These are phyloP conservation scores for Hanseniaspora mollemarum DNA, from an alignment of 805 yeast genomes.

Conservation along the genomic window DNA sequence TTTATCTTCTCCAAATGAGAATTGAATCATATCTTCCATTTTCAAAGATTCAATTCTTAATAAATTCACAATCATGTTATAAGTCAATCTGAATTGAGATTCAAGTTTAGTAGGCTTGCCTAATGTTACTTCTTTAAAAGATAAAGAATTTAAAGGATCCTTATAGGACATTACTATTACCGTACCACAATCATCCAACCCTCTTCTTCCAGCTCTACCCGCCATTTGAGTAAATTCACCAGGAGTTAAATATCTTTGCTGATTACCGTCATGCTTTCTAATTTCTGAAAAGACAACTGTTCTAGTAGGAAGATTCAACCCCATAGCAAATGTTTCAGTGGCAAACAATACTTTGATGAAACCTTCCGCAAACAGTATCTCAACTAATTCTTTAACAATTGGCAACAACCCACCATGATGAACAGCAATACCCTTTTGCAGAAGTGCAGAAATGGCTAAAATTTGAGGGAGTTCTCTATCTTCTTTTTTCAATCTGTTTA, in stretches of 20 bases:
- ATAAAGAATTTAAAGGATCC: conserved; percentile 44
- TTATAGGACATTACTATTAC: conserved; percentile 83
- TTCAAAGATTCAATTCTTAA: conserved; percentile 85
- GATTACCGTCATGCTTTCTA: conserved; percentile 82
- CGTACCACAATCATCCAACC: conserved; percentile 84
- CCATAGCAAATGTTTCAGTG: conserved; percentile 98
- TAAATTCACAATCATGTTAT: conserved; percentile 86
- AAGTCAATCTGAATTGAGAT: conserved; percentile 88
- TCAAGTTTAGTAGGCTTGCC: conserved; percentile 84
- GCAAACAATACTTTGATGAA: conserved; percentile 87
- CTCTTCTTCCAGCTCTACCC: conserved; percentile 97
- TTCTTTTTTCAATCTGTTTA: conserved; percentile 74
- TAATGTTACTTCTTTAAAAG: conserved; percentile 67
- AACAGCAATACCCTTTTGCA: conserved; percentile 86
- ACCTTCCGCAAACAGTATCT: conserved; percentile 76
- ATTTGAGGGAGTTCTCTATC: conserved; percentile 92
- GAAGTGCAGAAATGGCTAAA: conserved; percentile 62
- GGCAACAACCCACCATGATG: conserved; percentile 93
- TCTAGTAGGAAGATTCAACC: conserved; percentile 88
- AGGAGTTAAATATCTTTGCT: conserved; percentile 69
- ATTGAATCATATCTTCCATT: conserved; percentile 97
- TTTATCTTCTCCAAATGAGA: conserved; percentile 85
- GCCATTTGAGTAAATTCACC: conserved; percentile 99
- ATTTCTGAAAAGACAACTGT: conserved; percentile 83
- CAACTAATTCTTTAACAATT: conserved; percentile 85